Percentiles rank a stretch among this genome's conserved stretches.
phyloP scores from a whole-genome alignment of 1,284 basidiomycete species.

The Thelephora terrestris region DNA sequence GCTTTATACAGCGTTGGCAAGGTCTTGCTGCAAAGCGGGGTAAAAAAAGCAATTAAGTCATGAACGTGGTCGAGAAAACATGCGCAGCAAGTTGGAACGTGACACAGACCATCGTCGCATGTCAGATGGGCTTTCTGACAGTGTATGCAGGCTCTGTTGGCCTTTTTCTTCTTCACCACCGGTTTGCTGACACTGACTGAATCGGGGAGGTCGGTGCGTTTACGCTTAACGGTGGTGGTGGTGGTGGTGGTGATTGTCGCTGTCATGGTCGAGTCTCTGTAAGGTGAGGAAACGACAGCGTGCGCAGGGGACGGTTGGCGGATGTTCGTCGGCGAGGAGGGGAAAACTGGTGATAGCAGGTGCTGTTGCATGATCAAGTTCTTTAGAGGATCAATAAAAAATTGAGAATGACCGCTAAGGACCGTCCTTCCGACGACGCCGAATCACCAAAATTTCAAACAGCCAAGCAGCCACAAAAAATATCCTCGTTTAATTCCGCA shows the following conservation, averaged over 20 bases:
- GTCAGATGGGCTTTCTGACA: conserved; percentile 97
- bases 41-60: conserved; percentile 6
- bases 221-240: conserved; percentile 26
- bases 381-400: too few species aligned
- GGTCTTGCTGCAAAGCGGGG: conserved; percentile 61
- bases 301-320: conserved; percentile 2
- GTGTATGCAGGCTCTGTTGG: conserved; percentile 85
- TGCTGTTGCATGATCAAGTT: too few species aligned
- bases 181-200: conserved; percentile 31
- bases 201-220: conserved; percentile 41
- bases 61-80: conserved; percentile 5
- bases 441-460: too few species aligned
- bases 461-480: neutral
- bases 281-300: conserved; percentile 10
- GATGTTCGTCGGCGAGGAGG: conserved; percentile 7
- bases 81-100: neutral
- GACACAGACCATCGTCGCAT: conserved; percentile 82
- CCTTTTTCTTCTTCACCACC: conserved; percentile 85
- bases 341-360: conserved; percentile 10
- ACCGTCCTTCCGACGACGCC: neutral
- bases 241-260: conserved; percentile 13
- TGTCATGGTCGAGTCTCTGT: conserved; percentile 13
- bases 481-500: neutral
- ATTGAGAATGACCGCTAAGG: neutral
- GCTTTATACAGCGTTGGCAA: conserved; percentile 91